Evolutionary conservation across 1,139 yeast genomes (phyloP), one percentile per base, ranked within the genome.

Genomic region (Entelexis paramagnoliae): DNA sequence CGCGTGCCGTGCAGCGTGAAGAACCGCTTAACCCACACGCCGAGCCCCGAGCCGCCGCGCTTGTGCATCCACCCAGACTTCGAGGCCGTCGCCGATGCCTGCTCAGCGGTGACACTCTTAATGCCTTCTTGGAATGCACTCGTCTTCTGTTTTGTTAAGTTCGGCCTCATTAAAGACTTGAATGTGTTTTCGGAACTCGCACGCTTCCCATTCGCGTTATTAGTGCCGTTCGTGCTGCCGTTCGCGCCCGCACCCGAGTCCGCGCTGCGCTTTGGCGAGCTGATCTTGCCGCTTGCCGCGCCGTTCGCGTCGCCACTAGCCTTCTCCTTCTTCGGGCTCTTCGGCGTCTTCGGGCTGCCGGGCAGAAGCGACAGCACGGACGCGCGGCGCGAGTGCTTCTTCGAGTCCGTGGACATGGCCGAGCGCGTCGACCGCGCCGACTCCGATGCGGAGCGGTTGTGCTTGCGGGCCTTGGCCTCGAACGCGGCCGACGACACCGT

Each of bases 61-160:
- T 91, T 91, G 50, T 89, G 79, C 95, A 93, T 84, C 95, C 96
- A 91, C 1, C 99, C 99, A 51, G 88, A 81, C 63, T 73, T 79
- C 53, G 76, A 82, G 0, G 97, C 88, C 14, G 81, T 70, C 60
- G 79, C 79, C 47, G 83, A 78, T 0, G 97, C 84, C 45, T 86
- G 87, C 57, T 77, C 80, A 0, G 96, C 95, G 0, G 83, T 75
- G 24, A 86, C 75, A 20, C 71, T 74, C 61, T 89, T 75, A 46
- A 91, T 84, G 14, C 98, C 98, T 69, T 91, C 98, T 62, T 81
- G 81, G 68, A 91, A 91, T 0, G 97, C 98, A 0, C 95, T 82
- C 0, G 97, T 89, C 67, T 71, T 75, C 55, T 68, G 71, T 57
- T 70, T 71, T 8, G 64, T 52, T 14, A 59, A 46, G 14, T 57